phyloP scores from a whole-genome alignment of 1,284 basidiomycete genomes.

The Phellopilus nigrolimitatus region DNA sequence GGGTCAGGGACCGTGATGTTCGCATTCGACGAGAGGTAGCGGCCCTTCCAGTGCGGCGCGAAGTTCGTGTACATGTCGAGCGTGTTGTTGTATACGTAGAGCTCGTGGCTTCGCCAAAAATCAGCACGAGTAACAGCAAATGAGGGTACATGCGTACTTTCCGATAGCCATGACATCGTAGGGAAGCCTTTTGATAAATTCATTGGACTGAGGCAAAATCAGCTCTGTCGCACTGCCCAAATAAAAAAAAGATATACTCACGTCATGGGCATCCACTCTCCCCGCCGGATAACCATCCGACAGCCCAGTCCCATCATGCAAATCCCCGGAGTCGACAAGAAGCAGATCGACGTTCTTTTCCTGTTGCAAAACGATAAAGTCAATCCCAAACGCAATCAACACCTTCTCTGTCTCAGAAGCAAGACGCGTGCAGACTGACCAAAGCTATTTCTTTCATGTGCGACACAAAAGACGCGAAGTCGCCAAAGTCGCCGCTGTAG shows the following conservation, averaged over 20 bases:
- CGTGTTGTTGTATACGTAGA: conserved; percentile 76
- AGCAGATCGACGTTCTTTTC: conserved; percentile 67
- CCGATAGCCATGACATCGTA: conserved; percentile 86
- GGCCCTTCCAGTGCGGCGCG: conserved; percentile 63
- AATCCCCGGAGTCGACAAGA: conserved; percentile 69
- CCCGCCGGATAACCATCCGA: conserved; percentile 70
- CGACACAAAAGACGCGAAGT: conserved; percentile 74
- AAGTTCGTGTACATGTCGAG: conserved; percentile 77
- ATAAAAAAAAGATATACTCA: conserved; percentile 25
- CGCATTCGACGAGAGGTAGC: conserved; percentile 80
- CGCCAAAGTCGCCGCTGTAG: conserved; percentile 67
- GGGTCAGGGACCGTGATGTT: conserved; percentile 71
- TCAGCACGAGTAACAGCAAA: background rate
- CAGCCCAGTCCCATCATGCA: conserved; percentile 78
- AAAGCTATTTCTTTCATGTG: conserved; percentile 74
- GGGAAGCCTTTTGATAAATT: conserved; percentile 69
- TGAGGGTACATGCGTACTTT: conserved; percentile 46
- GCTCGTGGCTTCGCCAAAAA: conserved; percentile 61
- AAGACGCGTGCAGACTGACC: background rate
- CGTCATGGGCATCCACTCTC: conserved; percentile 69
- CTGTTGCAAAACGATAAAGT: conserved; percentile 18
- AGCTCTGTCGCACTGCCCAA: background rate
- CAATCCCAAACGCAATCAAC: background rate
- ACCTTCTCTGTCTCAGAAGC: too few species aligned
- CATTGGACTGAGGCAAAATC: conserved; percentile 44